Evolutionary conservation across 345 rosid genomes (phyloP), one percentile per base, ranked within the genome.

Genomic region (Melastoma malabathricum): DNA sequence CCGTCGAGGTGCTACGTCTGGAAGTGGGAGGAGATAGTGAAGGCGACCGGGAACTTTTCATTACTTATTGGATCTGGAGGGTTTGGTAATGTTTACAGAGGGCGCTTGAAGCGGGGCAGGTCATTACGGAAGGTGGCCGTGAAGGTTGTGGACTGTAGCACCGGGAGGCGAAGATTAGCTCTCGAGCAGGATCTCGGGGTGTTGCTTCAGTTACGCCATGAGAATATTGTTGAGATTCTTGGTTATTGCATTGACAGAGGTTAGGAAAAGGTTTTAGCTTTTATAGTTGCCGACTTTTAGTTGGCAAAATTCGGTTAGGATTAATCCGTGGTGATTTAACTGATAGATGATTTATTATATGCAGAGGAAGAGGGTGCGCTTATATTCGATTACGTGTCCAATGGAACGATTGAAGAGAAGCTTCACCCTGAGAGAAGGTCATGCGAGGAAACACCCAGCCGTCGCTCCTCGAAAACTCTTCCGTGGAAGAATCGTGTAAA

Each of bases 141-240:
- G 7, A 50, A 55, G 13, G 59, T 62, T 19, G 60, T 49, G 20
- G 48, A 46, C 13, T 61, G 68, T n/a, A 61, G 68, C 10, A 68
- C 82, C 39, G 82, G 73, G 56, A 76, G 84, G 67, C 93, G 82
- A 39, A 59, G 72, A 44, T 72, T 67, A 48, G 68, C 76, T 17
- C 83, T 85, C 67, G 73, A 60, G 64, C 84, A 76, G 61, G 97
- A 89, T 64, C 74, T 82, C 13, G 84, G 80, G 48, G 72, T 89
- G 53, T 68, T 85, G 59, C 80, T 68, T 52, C 79, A 68, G 34
- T 77, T 89, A 56, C 64, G 58, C 52, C 92, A 89, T 51, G 71
- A 67, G 44, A 77, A 75, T 72, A 85, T 89, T 46, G 85, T 89
- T 38, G 75, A 75, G 58, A 78, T 89, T 53, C 68, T 85, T 13